These are phyloP conservation scores for Sporisorium reilianum DNA, from an alignment of 1,284 basidiomycete species.

Conservation along the genomic window DNA sequence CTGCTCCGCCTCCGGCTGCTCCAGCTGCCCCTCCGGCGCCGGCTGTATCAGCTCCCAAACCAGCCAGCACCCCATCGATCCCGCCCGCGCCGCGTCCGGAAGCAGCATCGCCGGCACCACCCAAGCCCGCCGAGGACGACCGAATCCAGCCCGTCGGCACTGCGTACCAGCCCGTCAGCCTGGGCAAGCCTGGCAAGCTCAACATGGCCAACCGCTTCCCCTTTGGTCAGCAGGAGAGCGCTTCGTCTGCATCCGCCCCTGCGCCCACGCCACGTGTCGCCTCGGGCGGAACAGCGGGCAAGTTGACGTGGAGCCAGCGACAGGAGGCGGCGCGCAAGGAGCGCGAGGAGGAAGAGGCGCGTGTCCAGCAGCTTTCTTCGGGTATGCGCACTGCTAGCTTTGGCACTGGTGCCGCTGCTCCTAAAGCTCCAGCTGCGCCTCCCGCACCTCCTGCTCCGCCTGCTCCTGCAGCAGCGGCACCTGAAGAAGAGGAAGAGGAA, in stretches of 20 bases:
- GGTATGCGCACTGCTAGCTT: conserved; percentile 44
- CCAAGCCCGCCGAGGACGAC: conserved; percentile 63
- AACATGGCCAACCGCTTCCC: conserved; percentile 63
- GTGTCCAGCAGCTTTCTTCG: conserved; percentile 29
- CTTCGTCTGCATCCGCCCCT: conserved; percentile 25
- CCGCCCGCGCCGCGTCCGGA: conserved; percentile 39
- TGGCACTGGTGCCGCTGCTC: conserved; percentile 23
- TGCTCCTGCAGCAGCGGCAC: conserved; percentile 26
- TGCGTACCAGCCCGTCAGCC: conserved; percentile 62
- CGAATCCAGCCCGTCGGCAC: conserved; percentile 67
- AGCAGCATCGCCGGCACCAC: conserved; percentile 18
- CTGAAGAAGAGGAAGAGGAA: conserved; percentile 1
- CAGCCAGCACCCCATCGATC: conserved; percentile 14
- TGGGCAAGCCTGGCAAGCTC: conserved; percentile 67
- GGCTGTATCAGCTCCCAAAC: conserved; percentile 13
- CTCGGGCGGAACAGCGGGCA: conserved; percentile 51
- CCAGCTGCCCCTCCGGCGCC: conserved; percentile 22
- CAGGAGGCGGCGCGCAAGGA: conserved; percentile 65
- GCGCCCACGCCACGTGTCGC: conserved; percentile 38
- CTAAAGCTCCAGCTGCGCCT: conserved; percentile 30
- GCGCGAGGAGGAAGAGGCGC: conserved; percentile 57
- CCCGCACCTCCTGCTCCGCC: conserved; percentile 47
- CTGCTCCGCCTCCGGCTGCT: conserved; percentile 2
- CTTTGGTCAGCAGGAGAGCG: conserved; percentile 50
- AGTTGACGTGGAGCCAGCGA: conserved; percentile 68